Percentiles rank a stretch among this genome's conserved stretches.
Conservation (phyloP, 2,329 filamentous ascomycete genomes). For the Alternaria triticina region DNA sequence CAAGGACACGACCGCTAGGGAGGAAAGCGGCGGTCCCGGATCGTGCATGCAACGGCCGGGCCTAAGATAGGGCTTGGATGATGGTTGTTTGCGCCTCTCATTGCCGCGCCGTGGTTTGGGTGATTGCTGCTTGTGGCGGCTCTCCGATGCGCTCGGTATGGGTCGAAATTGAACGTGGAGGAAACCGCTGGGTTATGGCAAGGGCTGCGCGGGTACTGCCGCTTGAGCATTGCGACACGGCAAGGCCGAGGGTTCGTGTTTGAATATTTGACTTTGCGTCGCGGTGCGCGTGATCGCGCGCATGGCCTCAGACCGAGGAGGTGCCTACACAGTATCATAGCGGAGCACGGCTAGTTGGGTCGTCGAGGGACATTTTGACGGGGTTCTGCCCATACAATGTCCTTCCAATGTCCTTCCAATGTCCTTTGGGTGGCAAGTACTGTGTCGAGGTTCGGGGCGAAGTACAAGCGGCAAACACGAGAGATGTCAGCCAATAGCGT, state of each 20-base stretch:
- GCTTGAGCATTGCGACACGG: neutral
- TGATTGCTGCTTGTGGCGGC: neutral
- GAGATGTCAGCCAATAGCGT: conserved; percentile 3
- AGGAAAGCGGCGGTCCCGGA: neutral
- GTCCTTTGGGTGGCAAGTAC: neutral
- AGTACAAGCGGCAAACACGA: neutral
- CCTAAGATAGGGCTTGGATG: neutral
- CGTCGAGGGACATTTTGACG: neutral
- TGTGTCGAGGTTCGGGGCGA: neutral
- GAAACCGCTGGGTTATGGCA: neutral
- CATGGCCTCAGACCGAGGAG: neutral
- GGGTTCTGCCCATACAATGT: neutral
- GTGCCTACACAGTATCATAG: neutral
- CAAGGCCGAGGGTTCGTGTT: neutral
- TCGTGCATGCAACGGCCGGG: neutral
- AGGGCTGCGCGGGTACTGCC: neutral
- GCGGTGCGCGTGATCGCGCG: neutral
- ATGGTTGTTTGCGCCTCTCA: neutral
- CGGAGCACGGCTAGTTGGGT: neutral
- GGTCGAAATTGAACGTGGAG: neutral
- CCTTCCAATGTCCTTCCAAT: neutral
- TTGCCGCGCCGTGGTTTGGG: neutral
- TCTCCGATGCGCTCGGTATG: neutral
- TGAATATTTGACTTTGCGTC: neutral
- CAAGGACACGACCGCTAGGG: neutral